A percentile compares a stretch with the other conserved stretches of the same genome.
phyloP scores from a whole-genome alignment of 2,329 filamentous ascomycete species.

The Fragosphaeria purpurea region DNA sequence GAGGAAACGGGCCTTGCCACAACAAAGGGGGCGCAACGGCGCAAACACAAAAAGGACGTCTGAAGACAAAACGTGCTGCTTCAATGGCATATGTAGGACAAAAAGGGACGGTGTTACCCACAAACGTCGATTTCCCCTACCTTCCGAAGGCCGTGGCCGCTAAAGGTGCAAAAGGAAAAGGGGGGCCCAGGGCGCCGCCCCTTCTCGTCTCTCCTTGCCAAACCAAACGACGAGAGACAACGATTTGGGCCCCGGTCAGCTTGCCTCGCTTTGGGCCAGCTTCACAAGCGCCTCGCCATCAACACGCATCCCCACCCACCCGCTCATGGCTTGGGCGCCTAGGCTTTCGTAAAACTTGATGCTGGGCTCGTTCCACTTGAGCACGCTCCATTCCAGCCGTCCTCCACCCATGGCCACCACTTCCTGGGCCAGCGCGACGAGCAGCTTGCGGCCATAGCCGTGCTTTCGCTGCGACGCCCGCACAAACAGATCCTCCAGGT shows the following conservation, averaged over 20 bases:
- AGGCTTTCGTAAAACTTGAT: conserved; percentile 74
- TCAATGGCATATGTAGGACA: too few relatives aligned
- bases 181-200: too few relatives aligned
- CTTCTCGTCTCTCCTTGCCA: too few relatives aligned
- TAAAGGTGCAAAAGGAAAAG: too few relatives aligned
- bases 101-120: too few relatives aligned
- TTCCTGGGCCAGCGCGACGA: conserved; percentile 71
- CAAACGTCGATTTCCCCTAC: too few relatives aligned
- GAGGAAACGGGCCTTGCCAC: not conserved
- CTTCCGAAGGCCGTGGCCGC: too few relatives aligned
- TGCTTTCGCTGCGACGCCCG: conserved; percentile 56
- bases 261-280: conserved; percentile 32
- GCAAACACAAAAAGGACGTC: too few relatives aligned
- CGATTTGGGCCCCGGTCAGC: too few relatives aligned
- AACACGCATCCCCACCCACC: conserved; percentile 68
- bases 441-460: conserved; percentile 69
- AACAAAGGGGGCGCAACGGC: too few relatives aligned
- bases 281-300: conserved; percentile 55
- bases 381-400: conserved; percentile 78
- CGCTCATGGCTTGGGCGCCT: conserved; percentile 56
- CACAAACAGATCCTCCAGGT: conserved; percentile 90
- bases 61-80: not conserved
- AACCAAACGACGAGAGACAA: too few relatives aligned
- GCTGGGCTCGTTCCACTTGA: conserved; percentile 89
- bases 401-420: conserved; percentile 61